Percentiles rank a stretch among this genome's conserved stretches.
These are phyloP conservation scores for Coemansia sp. DNA, from an alignment of 192 early-diverging fungal species.

Conservation along the genomic window DNA sequence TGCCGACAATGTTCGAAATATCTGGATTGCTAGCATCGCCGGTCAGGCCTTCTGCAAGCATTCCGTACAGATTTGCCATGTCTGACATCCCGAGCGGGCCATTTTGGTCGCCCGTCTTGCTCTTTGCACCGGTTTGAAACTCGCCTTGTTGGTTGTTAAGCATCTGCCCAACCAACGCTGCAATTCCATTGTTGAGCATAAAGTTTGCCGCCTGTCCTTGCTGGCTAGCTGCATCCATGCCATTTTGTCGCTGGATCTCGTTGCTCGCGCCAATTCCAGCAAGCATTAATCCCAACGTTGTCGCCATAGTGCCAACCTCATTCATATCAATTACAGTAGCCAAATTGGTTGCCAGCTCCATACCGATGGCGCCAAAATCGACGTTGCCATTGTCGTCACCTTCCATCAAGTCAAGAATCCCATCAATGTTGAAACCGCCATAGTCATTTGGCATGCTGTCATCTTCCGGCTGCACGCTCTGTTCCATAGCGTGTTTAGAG, in stretches of 20 bases:
- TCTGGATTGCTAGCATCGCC: conserved; percentile 1
- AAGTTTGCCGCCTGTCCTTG: conserved; percentile 10
- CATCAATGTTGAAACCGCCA: conserved; percentile 39
- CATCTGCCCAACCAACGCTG: conserved; percentile 28
- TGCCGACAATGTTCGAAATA: conserved; percentile 1
- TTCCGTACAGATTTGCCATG: conserved; percentile 3
- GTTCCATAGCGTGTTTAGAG: not conserved
- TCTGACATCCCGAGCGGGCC: not conserved
- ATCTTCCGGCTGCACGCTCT: not conserved
- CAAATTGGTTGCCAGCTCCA: conserved; percentile 42
- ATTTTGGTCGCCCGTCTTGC: not conserved
- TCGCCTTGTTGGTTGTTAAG: not conserved
- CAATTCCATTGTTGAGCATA: conserved; percentile 25
- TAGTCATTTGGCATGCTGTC: not conserved
- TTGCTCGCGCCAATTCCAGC: conserved; percentile 39
- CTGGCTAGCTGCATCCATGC: not conserved
- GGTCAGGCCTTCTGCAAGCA: conserved; percentile 7
- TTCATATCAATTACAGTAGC: conserved; percentile 51
- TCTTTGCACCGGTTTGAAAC: not conserved
- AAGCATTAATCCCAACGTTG: conserved; percentile 41
- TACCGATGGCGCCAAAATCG: conserved; percentile 45
- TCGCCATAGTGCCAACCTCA: conserved; percentile 44
- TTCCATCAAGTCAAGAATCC: conserved; percentile 41
- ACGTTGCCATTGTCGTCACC: conserved; percentile 49
- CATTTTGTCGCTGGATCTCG: conserved; percentile 29